A percentile compares a stretch with the other conserved stretches of the same genome.
phyloP scores from a whole-genome alignment of 2,329 filamentous ascomycete genomes.

The Alternaria novae-zelandiae region DNA sequence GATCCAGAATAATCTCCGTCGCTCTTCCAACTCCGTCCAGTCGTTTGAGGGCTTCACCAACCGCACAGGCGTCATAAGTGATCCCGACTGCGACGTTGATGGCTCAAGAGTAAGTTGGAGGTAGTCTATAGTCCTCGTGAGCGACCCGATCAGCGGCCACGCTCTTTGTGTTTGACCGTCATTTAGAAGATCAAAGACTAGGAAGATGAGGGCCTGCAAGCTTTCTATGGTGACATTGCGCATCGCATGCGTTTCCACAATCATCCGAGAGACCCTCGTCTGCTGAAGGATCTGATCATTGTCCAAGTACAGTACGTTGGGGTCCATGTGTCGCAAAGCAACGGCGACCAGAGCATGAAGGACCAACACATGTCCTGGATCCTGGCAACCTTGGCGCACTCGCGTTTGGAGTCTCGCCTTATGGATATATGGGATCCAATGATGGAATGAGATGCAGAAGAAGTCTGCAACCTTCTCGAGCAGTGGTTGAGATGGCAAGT shows the following conservation, averaged over 20 bases:
- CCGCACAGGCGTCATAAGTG: slow-evolving; percentile 40
- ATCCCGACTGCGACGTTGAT: slow-evolving; percentile 28
- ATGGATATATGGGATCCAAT: slow-evolving; percentile 45
- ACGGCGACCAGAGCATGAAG: slow-evolving; percentile 39
- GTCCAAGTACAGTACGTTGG: slow-evolving; percentile 29
- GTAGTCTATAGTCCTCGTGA: slow-evolving; percentile 44
- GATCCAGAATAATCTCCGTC: slow-evolving; percentile 41
- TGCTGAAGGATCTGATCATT: slow-evolving; percentile 35
- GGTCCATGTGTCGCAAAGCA: slow-evolving; percentile 38
- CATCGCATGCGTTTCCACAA: slow-evolving; percentile 39
- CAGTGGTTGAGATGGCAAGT: slow-evolving; percentile 34
- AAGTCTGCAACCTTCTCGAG: slow-evolving; percentile 37
- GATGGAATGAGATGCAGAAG: slow-evolving; percentile 43
- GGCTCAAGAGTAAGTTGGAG: slow-evolving; percentile 41
- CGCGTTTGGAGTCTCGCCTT: slow-evolving; percentile 36
- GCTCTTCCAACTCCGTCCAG: slow-evolving; percentile 43
- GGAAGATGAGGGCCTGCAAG: slow-evolving; percentile 39
- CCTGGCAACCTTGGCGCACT: slow-evolving; percentile 23
- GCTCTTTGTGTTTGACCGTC: slow-evolving; percentile 37
- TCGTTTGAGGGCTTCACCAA: slow-evolving; percentile 33
- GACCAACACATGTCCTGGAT: slow-evolving; percentile 28
- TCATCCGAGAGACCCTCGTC: slow-evolving; percentile 33
- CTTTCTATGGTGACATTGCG: slow-evolving; percentile 37
- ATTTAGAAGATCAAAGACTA: slow-evolving; percentile 44
- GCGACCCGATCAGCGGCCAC: slow-evolving; percentile 43